A percentile compares a stretch with the other conserved stretches of the same genome.
These are phyloP conservation scores for Nevesoporus exiguus DNA, from an alignment of 768 basidiomycete genomes.

Conservation along the genomic window DNA sequence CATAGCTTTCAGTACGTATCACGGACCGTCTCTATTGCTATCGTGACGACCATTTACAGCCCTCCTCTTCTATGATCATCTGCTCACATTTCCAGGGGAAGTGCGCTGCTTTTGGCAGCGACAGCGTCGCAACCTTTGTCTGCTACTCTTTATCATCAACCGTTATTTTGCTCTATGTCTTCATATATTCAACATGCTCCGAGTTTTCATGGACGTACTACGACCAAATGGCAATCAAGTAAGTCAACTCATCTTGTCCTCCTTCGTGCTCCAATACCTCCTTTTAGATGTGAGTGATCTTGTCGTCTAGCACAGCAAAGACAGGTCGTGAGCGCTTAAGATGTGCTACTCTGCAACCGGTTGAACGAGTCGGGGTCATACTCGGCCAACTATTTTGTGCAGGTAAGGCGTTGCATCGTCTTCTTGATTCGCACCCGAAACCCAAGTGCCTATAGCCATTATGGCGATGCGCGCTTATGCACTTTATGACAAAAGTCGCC, in stretches of 20 bases:
- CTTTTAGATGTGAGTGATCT: constrained; percentile 12
- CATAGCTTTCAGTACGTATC: constrained; percentile 6
- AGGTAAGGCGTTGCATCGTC: neutral
- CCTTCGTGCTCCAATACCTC: neutral
- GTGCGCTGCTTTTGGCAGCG: constrained; percentile 43
- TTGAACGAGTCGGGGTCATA: constrained; percentile 2
- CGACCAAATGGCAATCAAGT: neutral
- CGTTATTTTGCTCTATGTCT: constrained; percentile 40
- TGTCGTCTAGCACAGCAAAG: neutral
- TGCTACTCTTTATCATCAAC: constrained; percentile 39
- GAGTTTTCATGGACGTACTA: constrained; percentile 32
- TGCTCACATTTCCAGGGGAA: constrained; percentile 42
- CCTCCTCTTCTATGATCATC: constrained; percentile 43
- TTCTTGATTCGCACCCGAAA: neutral
- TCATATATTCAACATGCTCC: constrained; percentile 36
- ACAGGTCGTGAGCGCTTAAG: neutral
- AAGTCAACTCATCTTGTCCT: neutral
- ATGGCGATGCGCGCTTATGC: constrained; percentile 24
- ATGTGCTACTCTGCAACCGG: neutral
- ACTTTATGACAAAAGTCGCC: constrained; percentile 10
- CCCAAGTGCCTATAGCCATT: neutral
- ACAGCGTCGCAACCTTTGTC: constrained; percentile 30
- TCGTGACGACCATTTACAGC: constrained; percentile 9
- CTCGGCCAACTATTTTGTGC: constrained; percentile 7
- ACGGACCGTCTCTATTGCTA: neutral